Evolutionary conservation across 306 rosid species (phyloP).

Genomic region (Ceratonia siliqua): DNA sequence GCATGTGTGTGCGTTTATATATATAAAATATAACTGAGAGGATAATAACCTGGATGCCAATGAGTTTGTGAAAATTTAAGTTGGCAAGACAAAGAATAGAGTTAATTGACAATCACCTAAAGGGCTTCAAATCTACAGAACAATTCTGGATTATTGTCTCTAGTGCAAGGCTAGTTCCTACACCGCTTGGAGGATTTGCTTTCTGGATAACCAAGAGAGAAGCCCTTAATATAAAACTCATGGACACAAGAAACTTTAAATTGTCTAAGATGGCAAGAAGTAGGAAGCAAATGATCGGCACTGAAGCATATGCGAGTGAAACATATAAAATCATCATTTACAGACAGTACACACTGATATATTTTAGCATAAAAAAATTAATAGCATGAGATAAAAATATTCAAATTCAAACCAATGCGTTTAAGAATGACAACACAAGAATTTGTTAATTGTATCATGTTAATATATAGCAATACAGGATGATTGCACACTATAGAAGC

Average conservation of each 20-base stretch:
- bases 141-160: conserved; percentile 88
- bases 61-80: conserved; percentile 25
- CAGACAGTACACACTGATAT: background rate
- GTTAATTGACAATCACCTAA: conserved; percentile 53
- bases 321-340: background rate
- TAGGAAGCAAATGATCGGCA: conserved; percentile 11
- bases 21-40: background rate
- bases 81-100: conserved; percentile 27
- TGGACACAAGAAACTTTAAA: conserved; percentile 18
- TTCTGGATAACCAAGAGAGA: conserved; percentile 51
- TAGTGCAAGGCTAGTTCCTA: conserved; percentile 89
- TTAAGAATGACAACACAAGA: conserved; percentile 26
- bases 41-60: conserved; percentile 11
- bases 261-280: conserved; percentile 18
- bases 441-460: background rate
- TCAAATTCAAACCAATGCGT: conserved; percentile 23
- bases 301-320: conserved; percentile 22
- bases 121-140: conserved; percentile 63
- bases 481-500: conserved; percentile 26
- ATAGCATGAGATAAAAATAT: conserved; percentile 5
- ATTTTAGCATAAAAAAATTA: conserved; percentile 13
- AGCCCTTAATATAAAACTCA: conserved; percentile 27
- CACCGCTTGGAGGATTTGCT: conserved; percentile 78
- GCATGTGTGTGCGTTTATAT: background rate
- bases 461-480: conserved; percentile 16